Base-by-base conservation (phyloP, 2,329 filamentous ascomycete genomes). In the Cercospora berteroae region DNA sequence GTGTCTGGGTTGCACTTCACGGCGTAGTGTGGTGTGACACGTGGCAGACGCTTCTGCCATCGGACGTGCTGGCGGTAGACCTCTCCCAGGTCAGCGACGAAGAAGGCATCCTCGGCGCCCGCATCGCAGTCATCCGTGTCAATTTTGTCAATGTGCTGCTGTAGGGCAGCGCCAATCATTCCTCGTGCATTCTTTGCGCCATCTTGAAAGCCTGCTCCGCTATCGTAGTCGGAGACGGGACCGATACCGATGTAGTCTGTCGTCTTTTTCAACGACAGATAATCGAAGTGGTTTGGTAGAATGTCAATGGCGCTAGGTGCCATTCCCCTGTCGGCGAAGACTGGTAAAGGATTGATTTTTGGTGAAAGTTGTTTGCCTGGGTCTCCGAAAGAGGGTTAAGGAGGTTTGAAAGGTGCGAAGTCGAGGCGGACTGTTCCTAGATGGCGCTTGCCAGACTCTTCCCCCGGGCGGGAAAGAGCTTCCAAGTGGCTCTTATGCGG, bases 1-100 rank as follows among this genome's bases (percentile, higher is more conserved):
- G 90, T 88, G 81, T 99, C 94, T 29, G 94, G 94, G 86, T 99
- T 99, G 84, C 95, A 99, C 84, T 99, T 99, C 85, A 99, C 94
- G 74, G 94, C 94, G 83, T 97, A 99, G 78, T 98, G 97, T 50
- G 95, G 95, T 83, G 94, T 95, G 80, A 99, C 91, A 74, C 94
- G 90, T 74, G 89, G 88, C 77, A 99, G 84, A 79, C 96, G 94
- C 85, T 90, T 88, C 88, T 97, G 98, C 95, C 95, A 99, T 82
- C 94, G 91, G 80, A 98, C 84, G 78, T 98, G 94, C 88, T 99
- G 95, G 82, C 95, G 93, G 83, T 99, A 99, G 79, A 99, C 91
- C 84, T 98, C 93, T 81, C 95, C 95, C 77, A 99, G 89, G 83
- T 99, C 95, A 76, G 93, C 94, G 75, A 99, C 94, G 82, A 96